Base-by-base conservation (phyloP, 495 filamentous ascomycete species). In the Aspergillus heteromorphus region DNA sequence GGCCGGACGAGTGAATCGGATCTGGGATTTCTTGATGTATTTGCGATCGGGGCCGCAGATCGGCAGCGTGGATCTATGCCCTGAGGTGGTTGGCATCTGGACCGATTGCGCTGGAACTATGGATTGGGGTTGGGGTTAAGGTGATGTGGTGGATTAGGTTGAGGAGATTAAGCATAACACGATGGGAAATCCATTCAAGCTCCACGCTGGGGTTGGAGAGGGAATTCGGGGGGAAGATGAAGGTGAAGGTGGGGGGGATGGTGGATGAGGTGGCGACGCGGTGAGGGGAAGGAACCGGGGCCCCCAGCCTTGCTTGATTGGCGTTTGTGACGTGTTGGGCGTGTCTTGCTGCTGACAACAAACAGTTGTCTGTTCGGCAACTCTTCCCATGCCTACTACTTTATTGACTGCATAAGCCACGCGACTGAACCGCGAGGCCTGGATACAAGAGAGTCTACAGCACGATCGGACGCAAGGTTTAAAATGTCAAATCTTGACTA, bases 1-100 rank as follows among this genome's bases (percentile, higher is more conserved):
- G 14, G 68, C 73, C 25, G 74, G 69, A 19, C 73, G 63, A 14
- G 67, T 61, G 53, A 75, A 78, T 40, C 59, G 58, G 9, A 64
- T 21, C 40, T 67, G 64, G 18, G 59, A 66, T 17, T 19, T 59
- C 45, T 7, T 51, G 19, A 17, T 36, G 27, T 47, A 27, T 16
- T 47, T 41, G 21, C 52, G 18, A 23, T 13, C 47, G 3, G 62
- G 54, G 16, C 57, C 67, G 36, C 53, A 20, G 16, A 66, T 65
- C 34, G 70, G 68, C n/a, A 58, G 52, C 13, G 61, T 67, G 7
- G 60, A 49, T 25, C 45, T 58, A 30, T 58, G 51, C 43, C 45
- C 54, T 21, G 45, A 56, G 45, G 56, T 52, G 54, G 45, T 40
- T 48, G 60, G 50, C 70, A 71, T 73, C 40, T 49, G 47, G 54